A percentile compares a stretch with the other conserved stretches of the same genome.
Conservation (phyloP, 257 asterid genomes). For the Perilla frutescens region DNA sequence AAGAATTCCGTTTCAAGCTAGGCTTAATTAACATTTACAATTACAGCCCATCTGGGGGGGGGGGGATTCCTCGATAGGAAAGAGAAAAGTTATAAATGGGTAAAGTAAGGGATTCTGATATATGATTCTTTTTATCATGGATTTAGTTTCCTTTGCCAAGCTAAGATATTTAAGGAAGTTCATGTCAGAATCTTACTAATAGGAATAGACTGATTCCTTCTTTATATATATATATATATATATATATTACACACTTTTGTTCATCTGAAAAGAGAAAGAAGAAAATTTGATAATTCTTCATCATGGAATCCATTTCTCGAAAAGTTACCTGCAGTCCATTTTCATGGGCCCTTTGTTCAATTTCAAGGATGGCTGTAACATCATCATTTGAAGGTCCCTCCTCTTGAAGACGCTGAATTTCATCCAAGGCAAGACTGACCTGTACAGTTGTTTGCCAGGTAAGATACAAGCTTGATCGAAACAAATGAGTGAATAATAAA, state of each 20-base stretch:
- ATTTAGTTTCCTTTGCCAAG: neutral
- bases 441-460: constrained; percentile 40
- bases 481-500: constrained; percentile 22
- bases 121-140: no score
- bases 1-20: no score
- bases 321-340: constrained; percentile 84
- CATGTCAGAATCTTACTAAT: neutral
- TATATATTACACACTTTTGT: neutral
- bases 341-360: constrained; percentile 96
- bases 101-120: no score
- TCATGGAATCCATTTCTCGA: constrained; percentile 28
- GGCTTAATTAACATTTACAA: no score
- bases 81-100: no score
- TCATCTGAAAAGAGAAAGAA: neutral
- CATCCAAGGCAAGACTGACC: constrained; percentile 90
- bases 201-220: neutral
- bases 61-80: no score
- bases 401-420: constrained; percentile 79
- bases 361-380: constrained; percentile 75
- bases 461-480: constrained; percentile 42
- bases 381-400: constrained; percentile 83
- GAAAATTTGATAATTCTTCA: neutral
- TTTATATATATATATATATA: neutral
- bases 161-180: neutral
- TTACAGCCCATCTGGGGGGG: no score